These are phyloP conservation scores for Paramyrothecium roridum DNA, from an alignment of 2,329 filamentous ascomycete genomes.

Conservation along the genomic window DNA sequence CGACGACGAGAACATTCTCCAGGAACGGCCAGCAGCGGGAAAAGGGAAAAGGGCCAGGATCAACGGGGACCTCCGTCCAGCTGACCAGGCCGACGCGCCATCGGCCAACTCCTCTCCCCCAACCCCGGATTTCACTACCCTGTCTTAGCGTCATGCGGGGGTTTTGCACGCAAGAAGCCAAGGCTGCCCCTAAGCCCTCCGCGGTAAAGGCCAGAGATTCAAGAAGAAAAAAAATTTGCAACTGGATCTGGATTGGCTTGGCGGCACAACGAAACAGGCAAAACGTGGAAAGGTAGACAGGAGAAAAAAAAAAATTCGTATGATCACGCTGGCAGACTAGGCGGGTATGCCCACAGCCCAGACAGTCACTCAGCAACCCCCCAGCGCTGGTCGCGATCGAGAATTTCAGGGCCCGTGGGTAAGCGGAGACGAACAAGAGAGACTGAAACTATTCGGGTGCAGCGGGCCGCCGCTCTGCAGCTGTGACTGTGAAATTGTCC, in stretches of 20 bases:
- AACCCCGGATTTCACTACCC: neutral
- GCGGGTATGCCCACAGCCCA: neutral
- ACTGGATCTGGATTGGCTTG: neutral
- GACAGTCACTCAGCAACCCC: neutral
- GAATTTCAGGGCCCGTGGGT: too few species aligned
- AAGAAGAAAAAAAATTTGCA: too few species aligned
- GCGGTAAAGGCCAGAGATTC: too few species aligned
- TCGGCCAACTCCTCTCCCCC: neutral
- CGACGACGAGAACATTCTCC: too few species aligned
- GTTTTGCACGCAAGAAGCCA: neutral
- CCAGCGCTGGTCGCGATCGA: too few species aligned
- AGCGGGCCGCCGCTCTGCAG: neutral
- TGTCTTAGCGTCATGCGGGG: neutral
- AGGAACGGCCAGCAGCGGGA: too few species aligned
- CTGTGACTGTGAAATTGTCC: neutral
- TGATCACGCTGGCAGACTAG: neutral
- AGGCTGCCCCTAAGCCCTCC: too few species aligned
- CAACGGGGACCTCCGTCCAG: too few species aligned
- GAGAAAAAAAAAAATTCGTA: neutral
- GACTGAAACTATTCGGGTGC: neutral
- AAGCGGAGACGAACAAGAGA: neutral
- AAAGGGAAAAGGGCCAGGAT: too few species aligned
- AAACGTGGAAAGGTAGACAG: neutral
- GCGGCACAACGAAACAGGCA: neutral
- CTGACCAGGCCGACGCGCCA: neutral